phyloP scores from a whole-genome alignment of 768 basidiomycete species.

The Terana coerulea region DNA sequence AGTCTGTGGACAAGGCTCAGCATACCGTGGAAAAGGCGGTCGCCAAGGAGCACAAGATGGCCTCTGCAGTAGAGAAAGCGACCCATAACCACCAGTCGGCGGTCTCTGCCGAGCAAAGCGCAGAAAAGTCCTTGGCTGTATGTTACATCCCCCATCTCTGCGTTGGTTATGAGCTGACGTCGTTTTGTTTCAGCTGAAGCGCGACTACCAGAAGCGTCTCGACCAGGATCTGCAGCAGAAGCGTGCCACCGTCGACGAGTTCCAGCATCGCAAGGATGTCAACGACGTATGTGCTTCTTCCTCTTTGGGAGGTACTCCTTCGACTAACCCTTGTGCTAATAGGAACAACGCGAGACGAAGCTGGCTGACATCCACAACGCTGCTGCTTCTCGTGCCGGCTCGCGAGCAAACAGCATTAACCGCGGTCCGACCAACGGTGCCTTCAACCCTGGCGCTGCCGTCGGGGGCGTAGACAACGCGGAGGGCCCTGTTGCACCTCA shows the following conservation, averaged over 20 bases:
- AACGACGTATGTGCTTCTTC: slow-evolving; percentile 24
- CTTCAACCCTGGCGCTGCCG: slow-evolving; percentile 5
- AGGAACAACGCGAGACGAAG: slow-evolving; percentile 21
- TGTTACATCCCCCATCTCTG: background rate
- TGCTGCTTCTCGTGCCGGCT: slow-evolving; percentile 18
- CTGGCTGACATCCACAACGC: slow-evolving; percentile 24
- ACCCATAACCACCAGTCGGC: slow-evolving; percentile 50
- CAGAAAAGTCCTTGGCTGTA: slow-evolving; percentile 44
- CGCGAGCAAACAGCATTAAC: slow-evolving; percentile 12
- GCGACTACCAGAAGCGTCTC: slow-evolving; percentile 22
- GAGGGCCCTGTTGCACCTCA: slow-evolving; percentile 4
- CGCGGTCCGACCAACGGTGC: slow-evolving; percentile 3
- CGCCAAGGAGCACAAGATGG: slow-evolving; percentile 46
- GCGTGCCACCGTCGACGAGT: slow-evolving; percentile 21
- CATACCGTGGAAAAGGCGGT: slow-evolving; percentile 45
- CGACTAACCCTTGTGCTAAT: slow-evolving; percentile 1
- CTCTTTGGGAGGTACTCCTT: background rate
- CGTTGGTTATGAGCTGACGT: background rate
- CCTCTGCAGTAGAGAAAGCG: slow-evolving; percentile 49
- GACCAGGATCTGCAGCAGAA: slow-evolving; percentile 23
- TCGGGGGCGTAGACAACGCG: slow-evolving; percentile 1
- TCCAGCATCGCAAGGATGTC: slow-evolving; percentile 25
- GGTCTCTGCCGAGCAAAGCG: slow-evolving; percentile 36
- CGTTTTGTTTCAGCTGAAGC: slow-evolving; percentile 20
- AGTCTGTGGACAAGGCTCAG: slow-evolving; percentile 46